Evolutionary conservation across 331 rosid genomes (phyloP), one percentile per base, ranked within the genome.

Genomic region (Prunus yedoensis): DNA sequence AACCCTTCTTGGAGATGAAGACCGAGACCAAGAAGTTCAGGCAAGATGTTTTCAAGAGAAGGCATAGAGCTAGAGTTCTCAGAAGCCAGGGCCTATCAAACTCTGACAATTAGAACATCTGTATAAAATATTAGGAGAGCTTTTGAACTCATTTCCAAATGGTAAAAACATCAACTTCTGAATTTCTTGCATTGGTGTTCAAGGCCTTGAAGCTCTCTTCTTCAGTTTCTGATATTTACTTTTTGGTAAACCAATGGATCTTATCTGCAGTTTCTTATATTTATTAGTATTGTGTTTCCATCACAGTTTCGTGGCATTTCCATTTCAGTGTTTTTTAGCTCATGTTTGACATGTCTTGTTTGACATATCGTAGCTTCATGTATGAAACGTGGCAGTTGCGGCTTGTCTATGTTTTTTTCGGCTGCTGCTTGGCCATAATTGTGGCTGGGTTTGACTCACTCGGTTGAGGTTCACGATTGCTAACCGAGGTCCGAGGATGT

Each of bases 31-130:
- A 87, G 87, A 89, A 88, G 86, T 84, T 93, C 83, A 84, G 98
- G 74, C 96, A 91, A 81, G 97, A 93, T 86, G 87, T 93, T 76
- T 93, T 89, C 90, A 93, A 89, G 89, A 88, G 97, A 88, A 86
- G 93, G 86, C 91, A 93, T 78, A 87, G 85, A 82, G 90, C 94
- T 73, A 88, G 89, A 79, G 89, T 82, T 63, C 79, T 69, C 66
- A 70, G 70, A 77, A 82, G 70, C 50, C 89, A 74, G 66, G 83
- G 71, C 59, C 80, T 85, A 46, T 51, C 83, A 43, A 64, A 47
- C 45, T 76, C 84, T 30, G 78, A 38, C 83, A 61, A 70, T 76
- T 78, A 79, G 77, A 63, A 68, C 67, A 49, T 38, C 58, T 60
- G 32, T 74, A 60, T 30, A n/a, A 78, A 10, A 38, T 38, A 78